A percentile compares a stretch with the other conserved stretches of the same genome.
Evolutionary conservation across 257 asterid genomes (phyloP).

Genomic region (Prunella vulgaris): DNA sequence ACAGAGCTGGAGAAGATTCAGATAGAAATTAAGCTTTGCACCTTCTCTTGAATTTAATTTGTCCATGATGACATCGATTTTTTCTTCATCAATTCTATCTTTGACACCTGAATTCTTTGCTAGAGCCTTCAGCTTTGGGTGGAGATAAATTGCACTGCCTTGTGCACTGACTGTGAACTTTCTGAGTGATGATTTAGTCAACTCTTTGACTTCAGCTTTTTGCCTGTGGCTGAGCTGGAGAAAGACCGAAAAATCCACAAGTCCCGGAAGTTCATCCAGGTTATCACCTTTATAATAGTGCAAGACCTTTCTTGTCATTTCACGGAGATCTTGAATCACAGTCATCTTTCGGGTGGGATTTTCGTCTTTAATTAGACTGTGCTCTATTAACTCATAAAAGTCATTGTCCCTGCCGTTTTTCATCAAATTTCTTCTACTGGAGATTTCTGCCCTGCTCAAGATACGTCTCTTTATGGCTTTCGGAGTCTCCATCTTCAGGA

Average conservation of each 20-base stretch:
- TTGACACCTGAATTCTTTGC: slow-evolving; percentile 53
- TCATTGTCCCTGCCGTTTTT: slow-evolving; percentile 59
- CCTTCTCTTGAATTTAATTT: slow-evolving; percentile 63
- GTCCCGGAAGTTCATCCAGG: slow-evolving; percentile 94
- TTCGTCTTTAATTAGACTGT: slow-evolving; percentile 62
- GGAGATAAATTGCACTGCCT: slow-evolving; percentile 93
- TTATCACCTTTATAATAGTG: slow-evolving; percentile 95
- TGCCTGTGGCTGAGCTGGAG: slow-evolving; percentile 65
- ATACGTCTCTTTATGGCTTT: slow-evolving; percentile 72
- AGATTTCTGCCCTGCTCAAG: slow-evolving; percentile 63
- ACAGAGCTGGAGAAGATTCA: slow-evolving; percentile 81
- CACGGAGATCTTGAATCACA: slow-evolving; percentile 83
- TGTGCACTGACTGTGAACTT: slow-evolving; percentile 72
- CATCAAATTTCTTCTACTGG: slow-evolving; percentile 40
- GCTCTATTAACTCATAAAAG: slow-evolving; percentile 82
- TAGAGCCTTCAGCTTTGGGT: slow-evolving; percentile 64
- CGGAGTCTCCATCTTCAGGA: slow-evolving; percentile 61
- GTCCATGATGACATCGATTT: slow-evolving; percentile 55
- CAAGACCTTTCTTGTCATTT: slow-evolving; percentile 76
- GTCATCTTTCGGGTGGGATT: slow-evolving; percentile 63
- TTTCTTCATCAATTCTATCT: slow-evolving; percentile 79
- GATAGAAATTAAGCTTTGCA: slow-evolving; percentile 74
- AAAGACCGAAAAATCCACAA: slow-evolving; percentile 73
- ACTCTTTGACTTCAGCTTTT: slow-evolving; percentile 44
- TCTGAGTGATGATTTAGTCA: slow-evolving; percentile 35